phyloP scores from a whole-genome alignment of 305 asterid genomes.

The Vinca major region DNA sequence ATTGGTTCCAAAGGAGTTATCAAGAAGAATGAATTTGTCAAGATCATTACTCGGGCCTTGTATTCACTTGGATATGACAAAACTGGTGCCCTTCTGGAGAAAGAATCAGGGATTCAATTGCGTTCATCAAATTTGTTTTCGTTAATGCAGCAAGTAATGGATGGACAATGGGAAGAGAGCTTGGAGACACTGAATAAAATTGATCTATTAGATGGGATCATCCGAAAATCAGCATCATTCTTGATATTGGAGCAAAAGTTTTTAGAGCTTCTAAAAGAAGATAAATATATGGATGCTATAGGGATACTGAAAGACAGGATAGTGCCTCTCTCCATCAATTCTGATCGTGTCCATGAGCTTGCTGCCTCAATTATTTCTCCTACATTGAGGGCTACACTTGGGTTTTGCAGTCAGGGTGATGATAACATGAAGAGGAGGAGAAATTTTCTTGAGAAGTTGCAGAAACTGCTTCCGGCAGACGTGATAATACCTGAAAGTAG shows the following conservation, averaged over 20 bases:
- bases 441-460: slow-evolving; percentile 25
- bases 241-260: slow-evolving; percentile 31
- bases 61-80: slow-evolving; percentile 31
- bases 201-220: slow-evolving; percentile 21
- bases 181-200: slow-evolving; percentile 23
- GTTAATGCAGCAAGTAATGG: slow-evolving; percentile 26
- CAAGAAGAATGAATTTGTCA: slow-evolving; percentile 31
- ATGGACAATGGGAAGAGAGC: slow-evolving; percentile 30
- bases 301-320: slow-evolving; percentile 27
- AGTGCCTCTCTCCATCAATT: slow-evolving; percentile 24
- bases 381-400: slow-evolving; percentile 7
- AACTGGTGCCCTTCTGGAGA: slow-evolving; percentile 27
- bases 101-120: slow-evolving; percentile 30
- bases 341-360: slow-evolving; percentile 22
- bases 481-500: slow-evolving; percentile 28
- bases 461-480: slow-evolving; percentile 22
- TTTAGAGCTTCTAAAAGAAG: slow-evolving; percentile 23
- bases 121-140: slow-evolving; percentile 18
- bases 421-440: slow-evolving; percentile 13
- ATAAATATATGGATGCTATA: slow-evolving; percentile 22
- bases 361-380: slow-evolving; percentile 24
- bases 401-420: slow-evolving; percentile 6
- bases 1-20: slow-evolving; percentile 31
- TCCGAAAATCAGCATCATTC: slow-evolving; percentile 22
- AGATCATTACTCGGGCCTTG: slow-evolving; percentile 28